These are phyloP conservation scores for Papiliotrema nemorosa DNA, from an alignment of 1,284 basidiomycete genomes.

Conservation along the genomic window DNA sequence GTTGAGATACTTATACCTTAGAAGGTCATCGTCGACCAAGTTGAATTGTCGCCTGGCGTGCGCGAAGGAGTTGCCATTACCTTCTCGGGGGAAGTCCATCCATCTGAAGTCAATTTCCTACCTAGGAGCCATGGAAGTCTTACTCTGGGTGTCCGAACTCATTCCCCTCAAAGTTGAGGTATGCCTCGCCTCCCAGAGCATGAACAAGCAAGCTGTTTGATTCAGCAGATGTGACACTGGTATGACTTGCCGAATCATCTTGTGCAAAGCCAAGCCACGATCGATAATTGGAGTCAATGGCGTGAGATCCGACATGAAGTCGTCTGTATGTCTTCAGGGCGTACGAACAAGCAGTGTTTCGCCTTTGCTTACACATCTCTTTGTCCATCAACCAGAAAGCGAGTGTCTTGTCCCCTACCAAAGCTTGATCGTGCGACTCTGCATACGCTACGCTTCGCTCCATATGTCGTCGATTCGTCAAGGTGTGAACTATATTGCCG, in stretches of 20 bases:
- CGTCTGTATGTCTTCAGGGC: no score
- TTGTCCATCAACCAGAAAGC: constrained; percentile 99
- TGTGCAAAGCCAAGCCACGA: constrained; percentile 87
- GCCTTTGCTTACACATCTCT: constrained; percentile 96
- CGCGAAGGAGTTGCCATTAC: constrained; percentile 92
- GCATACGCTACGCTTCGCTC: constrained; percentile 94
- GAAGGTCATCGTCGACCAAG: constrained; percentile 74
- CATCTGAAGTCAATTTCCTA: constrained; percentile 56
- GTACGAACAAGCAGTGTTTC: no score
- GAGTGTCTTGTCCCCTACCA: constrained; percentile 96
- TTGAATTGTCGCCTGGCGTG: constrained; percentile 96
- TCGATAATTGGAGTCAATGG: constrained; percentile 83
- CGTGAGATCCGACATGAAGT: constrained; percentile 88
- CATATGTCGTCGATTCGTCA: constrained; percentile 81
- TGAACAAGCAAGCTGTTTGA: constrained; percentile 74
- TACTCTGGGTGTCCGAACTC: constrained; percentile 96
- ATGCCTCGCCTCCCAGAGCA: constrained; percentile 91
- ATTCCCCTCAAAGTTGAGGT: constrained; percentile 97
- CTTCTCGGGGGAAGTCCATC: constrained; percentile 96
- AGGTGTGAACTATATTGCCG: constrained; percentile 78
- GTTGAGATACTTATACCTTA: constrained; percentile 91
- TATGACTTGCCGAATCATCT: constrained; percentile 77
- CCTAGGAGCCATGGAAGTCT: background rate
- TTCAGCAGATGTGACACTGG: background rate
- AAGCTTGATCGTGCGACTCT: constrained; percentile 95